Percentiles rank a stretch among this genome's conserved stretches.
Conservation (phyloP, 768 basidiomycete genomes). For the Cystofilobasidium macerans region DNA sequence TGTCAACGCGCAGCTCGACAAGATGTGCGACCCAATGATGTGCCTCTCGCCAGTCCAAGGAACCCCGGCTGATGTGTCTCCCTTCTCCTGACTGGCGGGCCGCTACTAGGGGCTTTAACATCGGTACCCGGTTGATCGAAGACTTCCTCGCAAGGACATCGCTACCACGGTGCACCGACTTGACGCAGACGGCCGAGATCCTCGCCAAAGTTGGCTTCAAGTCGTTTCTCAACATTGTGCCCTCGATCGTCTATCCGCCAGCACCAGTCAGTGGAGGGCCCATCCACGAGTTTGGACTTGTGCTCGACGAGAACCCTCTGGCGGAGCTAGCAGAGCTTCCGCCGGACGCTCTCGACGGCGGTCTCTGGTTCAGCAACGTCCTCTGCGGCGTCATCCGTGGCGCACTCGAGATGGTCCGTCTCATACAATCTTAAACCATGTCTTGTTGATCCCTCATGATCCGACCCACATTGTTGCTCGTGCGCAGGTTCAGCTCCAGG, state of each 20-base stretch:
- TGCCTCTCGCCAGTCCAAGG: no score
- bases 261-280: conserved; percentile 31
- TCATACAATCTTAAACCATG: no score
- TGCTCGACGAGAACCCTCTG: conserved; percentile 88
- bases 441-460: conserved; percentile 8
- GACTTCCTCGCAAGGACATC: conserved; percentile 89
- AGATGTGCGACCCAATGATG: no score
- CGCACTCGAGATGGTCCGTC: conserved; percentile 86
- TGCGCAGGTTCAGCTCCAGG: conserved; percentile 84
- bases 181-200: conserved; percentile 89
- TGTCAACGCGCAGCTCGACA: conserved; percentile 79
- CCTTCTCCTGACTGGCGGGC: neutral
- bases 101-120: conserved; percentile 80
- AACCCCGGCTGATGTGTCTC: no score
- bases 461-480: neutral
- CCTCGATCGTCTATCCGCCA: conserved; percentile 54
- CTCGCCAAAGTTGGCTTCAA: conserved; percentile 96
- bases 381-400: conserved; percentile 88
- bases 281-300: conserved; percentile 55
- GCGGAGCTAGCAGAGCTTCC: conserved; percentile 96
- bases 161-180: conserved; percentile 85
- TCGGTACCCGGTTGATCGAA: conserved; percentile 89
- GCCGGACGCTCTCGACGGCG: conserved; percentile 80
- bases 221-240: conserved; percentile 86
- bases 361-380: conserved; percentile 93